These are phyloP conservation scores for Phytophthora capsici DNA, from an alignment of 352 stramenopile genomes.

Conservation along the genomic window DNA sequence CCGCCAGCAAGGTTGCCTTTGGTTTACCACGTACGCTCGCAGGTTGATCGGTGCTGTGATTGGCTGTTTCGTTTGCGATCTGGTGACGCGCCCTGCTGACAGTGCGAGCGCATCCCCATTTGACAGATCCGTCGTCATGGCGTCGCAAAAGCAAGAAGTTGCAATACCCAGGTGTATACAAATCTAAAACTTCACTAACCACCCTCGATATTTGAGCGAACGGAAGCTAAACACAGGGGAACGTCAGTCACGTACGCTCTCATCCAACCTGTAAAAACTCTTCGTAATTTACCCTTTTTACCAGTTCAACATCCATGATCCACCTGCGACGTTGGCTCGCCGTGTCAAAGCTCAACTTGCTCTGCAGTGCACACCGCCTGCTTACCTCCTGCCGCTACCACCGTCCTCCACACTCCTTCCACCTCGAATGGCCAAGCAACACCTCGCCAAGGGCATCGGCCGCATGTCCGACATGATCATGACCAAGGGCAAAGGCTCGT, in stretches of 20 bases:
- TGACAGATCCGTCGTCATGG: conserved; percentile 13
- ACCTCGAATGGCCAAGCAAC: conserved; percentile 65
- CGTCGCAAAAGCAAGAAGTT: conserved; percentile 3
- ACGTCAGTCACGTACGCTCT: conserved; percentile 33
- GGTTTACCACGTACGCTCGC: conserved; percentile 33
- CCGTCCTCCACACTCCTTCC: background rate
- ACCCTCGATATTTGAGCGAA: background rate
- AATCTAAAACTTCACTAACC: background rate
- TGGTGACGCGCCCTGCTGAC: conserved; percentile 19
- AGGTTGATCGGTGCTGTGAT: conserved; percentile 7
- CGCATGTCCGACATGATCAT: conserved; percentile 89
- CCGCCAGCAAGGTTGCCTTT: background rate
- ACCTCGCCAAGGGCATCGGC: conserved; percentile 77
- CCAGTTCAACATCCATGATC: conserved; percentile 35
- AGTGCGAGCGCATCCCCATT: conserved; percentile 10
- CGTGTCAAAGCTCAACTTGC: conserved; percentile 38
- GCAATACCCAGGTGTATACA: background rate
- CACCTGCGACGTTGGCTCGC: background rate
- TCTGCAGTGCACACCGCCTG: conserved; percentile 16
- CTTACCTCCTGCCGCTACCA: no score
- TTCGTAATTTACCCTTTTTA: conserved; percentile 35
- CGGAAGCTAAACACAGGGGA: conserved; percentile 26
- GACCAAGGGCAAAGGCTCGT: conserved; percentile 85
- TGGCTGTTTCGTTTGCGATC: conserved; percentile 6
- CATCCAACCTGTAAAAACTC: conserved; percentile 24